A percentile compares a stretch with the other conserved stretches of the same genome.
Conservation (phyloP, 1,284 basidiomycete genomes). For the Irpex rosettiformis region DNA sequence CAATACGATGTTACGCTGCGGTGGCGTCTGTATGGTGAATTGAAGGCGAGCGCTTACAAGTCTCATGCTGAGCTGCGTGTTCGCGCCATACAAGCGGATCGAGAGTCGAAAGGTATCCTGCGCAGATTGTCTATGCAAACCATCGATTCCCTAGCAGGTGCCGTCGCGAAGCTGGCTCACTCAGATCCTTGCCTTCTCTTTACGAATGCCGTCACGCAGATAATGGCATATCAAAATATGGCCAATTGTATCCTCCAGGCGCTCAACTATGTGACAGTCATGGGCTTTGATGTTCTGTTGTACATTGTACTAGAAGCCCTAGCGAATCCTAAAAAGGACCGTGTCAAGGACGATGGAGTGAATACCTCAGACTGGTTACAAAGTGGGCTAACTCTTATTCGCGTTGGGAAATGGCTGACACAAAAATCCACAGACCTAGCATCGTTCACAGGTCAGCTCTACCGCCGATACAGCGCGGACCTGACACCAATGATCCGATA, state of each 20-base stretch:
- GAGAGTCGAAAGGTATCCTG: slow-evolving; percentile 78
- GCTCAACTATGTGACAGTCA: slow-evolving; percentile 84
- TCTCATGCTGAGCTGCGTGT: slow-evolving; percentile 74
- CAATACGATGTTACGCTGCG: slow-evolving; percentile 78
- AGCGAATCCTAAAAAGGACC: slow-evolving; percentile 79
- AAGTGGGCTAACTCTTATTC: slow-evolving; percentile 51
- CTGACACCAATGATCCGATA: slow-evolving; percentile 86
- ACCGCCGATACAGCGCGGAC: slow-evolving; percentile 83
- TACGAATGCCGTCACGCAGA: slow-evolving; percentile 85
- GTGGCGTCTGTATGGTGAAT: slow-evolving; percentile 93
- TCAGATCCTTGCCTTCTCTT: slow-evolving; percentile 95
- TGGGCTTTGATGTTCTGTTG: slow-evolving; percentile 93
- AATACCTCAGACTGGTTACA: slow-evolving; percentile 93
- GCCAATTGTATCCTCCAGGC: slow-evolving; percentile 89
- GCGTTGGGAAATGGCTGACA: not conserved
- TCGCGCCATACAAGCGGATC: slow-evolving; percentile 67
- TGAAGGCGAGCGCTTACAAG: slow-evolving; percentile 74
- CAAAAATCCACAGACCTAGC: slow-evolving; percentile 64
- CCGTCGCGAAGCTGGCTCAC: slow-evolving; percentile 93
- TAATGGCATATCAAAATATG: slow-evolving; percentile 96
- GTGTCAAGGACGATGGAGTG: slow-evolving; percentile 91
- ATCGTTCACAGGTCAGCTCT: slow-evolving; percentile 91
- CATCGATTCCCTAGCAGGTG: slow-evolving; percentile 77
- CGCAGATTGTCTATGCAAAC: slow-evolving; percentile 82
- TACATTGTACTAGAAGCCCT: slow-evolving; percentile 89